Percentiles rank a stretch among this genome's conserved stretches.
phyloP scores from a whole-genome alignment of 495 filamentous ascomycete genomes.

The Mytilinidion resinicola region DNA sequence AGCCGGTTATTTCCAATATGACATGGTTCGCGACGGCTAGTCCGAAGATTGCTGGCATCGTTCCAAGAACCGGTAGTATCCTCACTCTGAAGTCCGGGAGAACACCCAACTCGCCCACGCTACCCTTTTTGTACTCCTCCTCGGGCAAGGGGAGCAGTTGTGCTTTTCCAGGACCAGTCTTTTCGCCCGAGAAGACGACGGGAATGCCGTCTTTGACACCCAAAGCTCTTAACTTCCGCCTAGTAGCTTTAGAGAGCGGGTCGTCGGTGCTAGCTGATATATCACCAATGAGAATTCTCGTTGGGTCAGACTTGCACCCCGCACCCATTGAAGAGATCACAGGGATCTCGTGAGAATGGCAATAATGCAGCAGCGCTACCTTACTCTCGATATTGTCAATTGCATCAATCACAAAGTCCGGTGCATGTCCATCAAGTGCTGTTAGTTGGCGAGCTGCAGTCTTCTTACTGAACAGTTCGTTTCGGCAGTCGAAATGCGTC shows the following conservation, averaged over 20 bases:
- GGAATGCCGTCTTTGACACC: constrained; percentile 83
- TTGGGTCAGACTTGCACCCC: constrained; percentile 95
- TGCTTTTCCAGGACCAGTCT: constrained; percentile 85
- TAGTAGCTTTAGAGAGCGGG: constrained; percentile 75
- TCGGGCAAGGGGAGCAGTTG: constrained; percentile 78
- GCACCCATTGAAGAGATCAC: constrained; percentile 96
- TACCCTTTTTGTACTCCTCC: constrained; percentile 83
- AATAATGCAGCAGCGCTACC: constrained; percentile 85
- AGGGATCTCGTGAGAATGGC: constrained; percentile 62
- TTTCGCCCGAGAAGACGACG: constrained; percentile 89
- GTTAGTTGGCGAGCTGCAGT: constrained; percentile 59
- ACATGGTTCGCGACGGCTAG: constrained; percentile 86
- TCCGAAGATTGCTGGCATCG: constrained; percentile 95
- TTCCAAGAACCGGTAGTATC: constrained; percentile 89
- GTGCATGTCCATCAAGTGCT: constrained; percentile 58
- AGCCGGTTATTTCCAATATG: constrained; percentile 75
- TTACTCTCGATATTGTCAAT: constrained; percentile 99
- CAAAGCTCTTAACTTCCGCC: constrained; percentile 67
- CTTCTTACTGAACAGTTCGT: constrained; percentile 70
- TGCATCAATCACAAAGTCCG: constrained; percentile 88
- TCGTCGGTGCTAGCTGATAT: constrained; percentile 88
- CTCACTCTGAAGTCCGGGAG: constrained; percentile 88
- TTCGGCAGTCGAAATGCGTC: constrained; percentile 80
- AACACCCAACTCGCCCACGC: constrained; percentile 77
- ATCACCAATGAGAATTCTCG: constrained; percentile 83